Conservation (phyloP, 192 early-diverging fungal species). For the Ambispora gerdemannii region DNA sequence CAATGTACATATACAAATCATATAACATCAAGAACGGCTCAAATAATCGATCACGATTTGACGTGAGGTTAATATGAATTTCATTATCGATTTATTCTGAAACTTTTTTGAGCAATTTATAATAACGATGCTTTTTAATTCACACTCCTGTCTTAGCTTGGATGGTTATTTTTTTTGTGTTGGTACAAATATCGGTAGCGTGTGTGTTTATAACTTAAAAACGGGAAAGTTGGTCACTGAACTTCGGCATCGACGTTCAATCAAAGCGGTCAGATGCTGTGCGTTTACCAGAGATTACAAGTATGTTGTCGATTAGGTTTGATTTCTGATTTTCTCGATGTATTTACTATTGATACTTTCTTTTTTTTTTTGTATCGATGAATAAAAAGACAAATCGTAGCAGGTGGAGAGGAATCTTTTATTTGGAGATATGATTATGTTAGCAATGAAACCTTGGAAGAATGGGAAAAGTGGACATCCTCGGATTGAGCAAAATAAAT, state of each 20-base stretch:
- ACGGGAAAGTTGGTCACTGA: slow-evolving; percentile 61
- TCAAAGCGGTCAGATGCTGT: slow-evolving; percentile 75
- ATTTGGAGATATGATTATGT: slow-evolving; percentile 85
- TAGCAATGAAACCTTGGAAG: slow-evolving; percentile 64
- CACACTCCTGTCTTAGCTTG: slow-evolving; percentile 38
- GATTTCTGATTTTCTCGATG: neutral
- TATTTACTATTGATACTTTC: neutral
- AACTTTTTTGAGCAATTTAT: no score
- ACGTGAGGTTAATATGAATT: slow-evolving; percentile 35
- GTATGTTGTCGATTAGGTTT: slow-evolving; percentile 36
- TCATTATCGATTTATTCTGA: no score
- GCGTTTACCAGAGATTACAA: slow-evolving; percentile 73
- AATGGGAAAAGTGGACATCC: slow-evolving; percentile 61
- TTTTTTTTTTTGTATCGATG: neutral
- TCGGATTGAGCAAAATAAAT: neutral
- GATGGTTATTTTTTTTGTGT: slow-evolving; percentile 73
- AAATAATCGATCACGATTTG: slow-evolving; percentile 43
- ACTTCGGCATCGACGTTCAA: slow-evolving; percentile 72
- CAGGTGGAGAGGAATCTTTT: slow-evolving; percentile 72
- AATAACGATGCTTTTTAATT: no score
- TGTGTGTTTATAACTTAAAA: slow-evolving; percentile 69
- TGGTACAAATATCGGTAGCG: slow-evolving; percentile 69
- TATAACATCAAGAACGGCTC: slow-evolving; percentile 43
- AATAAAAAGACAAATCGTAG: slow-evolving; percentile 58
- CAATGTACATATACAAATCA: slow-evolving; percentile 43